Evolutionary conservation across 306 rosid species (phyloP), one percentile per base, ranked within the genome.

Genomic region (Pyrus bretschneideri): DNA sequence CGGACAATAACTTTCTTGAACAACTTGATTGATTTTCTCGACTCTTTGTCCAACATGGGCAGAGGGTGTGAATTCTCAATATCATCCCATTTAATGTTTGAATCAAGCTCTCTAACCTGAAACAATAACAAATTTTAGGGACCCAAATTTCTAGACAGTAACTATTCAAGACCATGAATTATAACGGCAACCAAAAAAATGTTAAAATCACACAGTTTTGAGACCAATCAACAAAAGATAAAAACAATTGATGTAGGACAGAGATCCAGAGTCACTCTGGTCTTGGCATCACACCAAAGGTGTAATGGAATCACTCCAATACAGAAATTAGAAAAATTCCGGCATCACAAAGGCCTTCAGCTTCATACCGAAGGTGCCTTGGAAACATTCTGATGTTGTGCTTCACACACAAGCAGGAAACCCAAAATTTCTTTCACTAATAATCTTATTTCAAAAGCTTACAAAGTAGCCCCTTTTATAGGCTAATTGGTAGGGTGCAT

Each of bases 31-130:
- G 99, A 85, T 76, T 95, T 95, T 85, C 78, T 85, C 71, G 90
- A 85, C 81, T 92, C 97, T 76, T 90, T 90, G 88, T 95, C 99
- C 81, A 92, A 54, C 21, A 84, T 80, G 69, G 82, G 83, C 38
- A 87, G 86, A 78, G 93, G 86, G 81, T 88, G 91, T 46, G 84
- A 85, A 79, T 95, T 95, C 82, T 95, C 97, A 71, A 92, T 83
- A 78, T 95, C 93, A 74, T 86, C 89, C 99, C 99, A 95, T 83
- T 65, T 93, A 74, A 95, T 89, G 85, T 88, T 83, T 51, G 89
- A 86, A 87, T 92, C 87, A 77, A 95, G 89, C 88, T 95, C 99
- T 69, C 99, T 92, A 81, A 91, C 93, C 99, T 95, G 92, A 76
- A 83, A 86, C 73, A 44, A 79, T 64, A 45, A 67, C 67, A 73